phyloP scores from a whole-genome alignment of 768 basidiomycete species.

The Tubosaeta sp. region DNA sequence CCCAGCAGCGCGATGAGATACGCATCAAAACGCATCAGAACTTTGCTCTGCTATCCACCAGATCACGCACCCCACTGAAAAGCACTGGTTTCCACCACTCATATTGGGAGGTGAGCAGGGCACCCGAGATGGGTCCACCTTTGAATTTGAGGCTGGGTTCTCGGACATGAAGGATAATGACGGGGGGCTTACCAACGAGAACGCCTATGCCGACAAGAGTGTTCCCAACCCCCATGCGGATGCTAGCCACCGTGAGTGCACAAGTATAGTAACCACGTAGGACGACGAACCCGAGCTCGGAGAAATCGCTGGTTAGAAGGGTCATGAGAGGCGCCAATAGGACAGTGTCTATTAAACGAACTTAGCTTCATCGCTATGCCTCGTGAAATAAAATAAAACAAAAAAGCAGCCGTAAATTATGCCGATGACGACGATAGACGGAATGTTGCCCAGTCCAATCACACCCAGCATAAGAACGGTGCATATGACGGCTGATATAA shows the following conservation, averaged over 20 bases:
- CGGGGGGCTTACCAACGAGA: conserved; percentile 18
- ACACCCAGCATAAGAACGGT: conserved; percentile 41
- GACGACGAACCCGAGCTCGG: conserved; percentile 45
- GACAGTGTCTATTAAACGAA: conserved; percentile 30
- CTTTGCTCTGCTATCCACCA: not conserved
- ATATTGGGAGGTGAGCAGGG: conserved; percentile 46
- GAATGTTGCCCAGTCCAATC: conserved; percentile 34
- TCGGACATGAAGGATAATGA: not conserved
- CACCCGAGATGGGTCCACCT: conserved; percentile 56
- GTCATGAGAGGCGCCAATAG: conserved; percentile 40
- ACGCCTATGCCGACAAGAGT: conserved; percentile 12
- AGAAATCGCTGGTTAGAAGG: conserved; percentile 40
- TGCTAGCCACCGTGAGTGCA: conserved; percentile 9
- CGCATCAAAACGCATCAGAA: not conserved
- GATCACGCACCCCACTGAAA: conserved; percentile 39
- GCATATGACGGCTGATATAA: conserved; percentile 29
- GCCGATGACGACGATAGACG: conserved; percentile 37
- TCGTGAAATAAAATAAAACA: conserved; percentile 6
- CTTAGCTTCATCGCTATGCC: not conserved
- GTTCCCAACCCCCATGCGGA: conserved; percentile 24
- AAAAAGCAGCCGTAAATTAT: conserved; percentile 44
- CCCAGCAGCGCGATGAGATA: conserved; percentile 2
- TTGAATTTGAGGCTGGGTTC: not conserved
- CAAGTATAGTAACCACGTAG: no score
- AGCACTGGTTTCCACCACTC: conserved; percentile 54